Evolutionary conservation across 176 grass and related monocot species (phyloP), one percentile per base, ranked within the genome.

Genomic region (Miscanthus lutarioriparius): DNA sequence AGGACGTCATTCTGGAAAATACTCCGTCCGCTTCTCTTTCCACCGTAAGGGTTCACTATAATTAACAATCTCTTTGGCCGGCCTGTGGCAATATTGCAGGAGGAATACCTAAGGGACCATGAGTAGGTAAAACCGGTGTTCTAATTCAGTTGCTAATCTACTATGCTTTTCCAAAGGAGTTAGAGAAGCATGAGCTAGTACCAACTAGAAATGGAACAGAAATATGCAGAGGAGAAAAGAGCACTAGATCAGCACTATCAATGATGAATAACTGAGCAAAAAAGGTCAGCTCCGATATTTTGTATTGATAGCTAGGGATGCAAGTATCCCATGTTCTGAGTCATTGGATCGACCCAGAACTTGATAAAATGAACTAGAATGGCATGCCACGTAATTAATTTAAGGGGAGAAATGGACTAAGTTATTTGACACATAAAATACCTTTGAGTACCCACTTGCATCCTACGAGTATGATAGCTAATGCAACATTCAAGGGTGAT

Each of bases 31-130:
- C 88, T 79, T 92, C 72, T 91, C 70, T 94, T 99, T 27, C 97
- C 97, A 82, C 97, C 97, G 51, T 91, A 99, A 75, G 97, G 97
- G 72, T 99, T 99, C 45, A 99, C 78, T 90, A 99, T 90, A 82
- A 99, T 88, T 44, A 94, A 89, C 65, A 99, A 74, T 54, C 80
- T 89, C 92, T 94, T 99, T 41, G 97, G 93, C 5, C 97, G 91
- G 27, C 89, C 97, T 99, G 75, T 86, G 25, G 32, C 78, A 86
- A 28, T 74, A 44, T 54, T 65, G 45, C 17, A 84, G 76, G 78
- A 75, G 7, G 49, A 22, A 78, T 61, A 87, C 9, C 64, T 69
- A 47, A 88, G 63, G 44, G 72, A 45, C 53, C 28, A 83, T 70
- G 68, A 86, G 66, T 25, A 68, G 75, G 67, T 38, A 48, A 22